A percentile compares a stretch with the other conserved stretches of the same genome.
Conservation (phyloP, 1,139 yeast genomes). For the Taiozyma sp. region DNA sequence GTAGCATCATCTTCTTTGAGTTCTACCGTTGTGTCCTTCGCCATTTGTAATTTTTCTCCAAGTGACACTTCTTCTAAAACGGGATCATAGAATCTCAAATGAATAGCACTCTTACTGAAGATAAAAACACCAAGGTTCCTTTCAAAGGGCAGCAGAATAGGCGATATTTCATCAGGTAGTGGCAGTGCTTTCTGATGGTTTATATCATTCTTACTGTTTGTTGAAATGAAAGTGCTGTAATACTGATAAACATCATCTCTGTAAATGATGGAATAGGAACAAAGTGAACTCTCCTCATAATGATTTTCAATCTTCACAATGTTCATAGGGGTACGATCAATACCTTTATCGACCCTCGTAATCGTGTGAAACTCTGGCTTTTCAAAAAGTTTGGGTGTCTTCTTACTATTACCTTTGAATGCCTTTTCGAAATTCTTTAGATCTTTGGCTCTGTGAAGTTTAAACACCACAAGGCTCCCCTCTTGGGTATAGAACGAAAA, state of each 20-base stretch:
- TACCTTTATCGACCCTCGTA: slow-evolving; percentile 5
- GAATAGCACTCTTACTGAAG: slow-evolving; percentile 13
- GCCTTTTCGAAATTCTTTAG: slow-evolving; percentile 10
- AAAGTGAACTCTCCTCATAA: slow-evolving; percentile 2
- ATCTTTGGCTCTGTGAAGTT: slow-evolving; percentile 6
- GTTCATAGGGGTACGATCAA: slow-evolving; percentile 12
- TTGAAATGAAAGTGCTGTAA: not conserved
- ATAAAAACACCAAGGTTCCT: slow-evolving; percentile 9
- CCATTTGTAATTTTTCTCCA: not conserved
- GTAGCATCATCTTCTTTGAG: not conserved
- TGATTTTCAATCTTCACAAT: slow-evolving; percentile 10
- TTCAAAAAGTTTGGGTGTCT: slow-evolving; percentile 6
- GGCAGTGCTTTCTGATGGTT: not conserved
- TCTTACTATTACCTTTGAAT: slow-evolving; percentile 2
- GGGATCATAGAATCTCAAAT: slow-evolving; percentile 7
- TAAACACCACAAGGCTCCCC: slow-evolving; percentile 12
- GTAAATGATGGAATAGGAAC: slow-evolving; percentile 11
- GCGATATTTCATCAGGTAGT: not conserved
- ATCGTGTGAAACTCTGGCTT: slow-evolving; percentile 8
- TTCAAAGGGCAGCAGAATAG: slow-evolving; percentile 1
- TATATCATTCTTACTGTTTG: not conserved
- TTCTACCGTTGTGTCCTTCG: slow-evolving; percentile 3
- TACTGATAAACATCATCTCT: slow-evolving; percentile 19
- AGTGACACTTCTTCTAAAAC: slow-evolving; percentile 1
- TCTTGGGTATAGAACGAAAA: slow-evolving; percentile 14